Percentiles rank a stretch among this genome's conserved stretches.
phyloP scores from a whole-genome alignment of 768 basidiomycete genomes.

The Clitopilus hobsonii region DNA sequence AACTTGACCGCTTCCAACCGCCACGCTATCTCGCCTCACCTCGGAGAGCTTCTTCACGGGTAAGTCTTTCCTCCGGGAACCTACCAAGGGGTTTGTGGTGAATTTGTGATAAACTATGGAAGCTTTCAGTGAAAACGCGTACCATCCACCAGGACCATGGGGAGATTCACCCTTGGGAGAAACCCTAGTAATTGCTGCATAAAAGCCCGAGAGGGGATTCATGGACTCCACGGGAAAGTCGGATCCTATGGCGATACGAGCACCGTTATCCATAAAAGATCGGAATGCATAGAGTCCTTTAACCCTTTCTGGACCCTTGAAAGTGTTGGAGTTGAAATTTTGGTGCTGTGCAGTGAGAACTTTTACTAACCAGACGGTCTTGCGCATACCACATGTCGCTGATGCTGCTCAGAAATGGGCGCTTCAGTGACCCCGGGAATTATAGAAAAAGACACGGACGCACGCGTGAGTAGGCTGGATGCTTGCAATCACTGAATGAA shows the following conservation, averaged over 20 bases:
- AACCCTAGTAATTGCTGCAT: conserved; percentile 81
- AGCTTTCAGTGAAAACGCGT: conserved; percentile 15
- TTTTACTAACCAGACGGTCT: conserved; percentile 59
- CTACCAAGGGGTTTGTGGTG: too few relatives aligned
- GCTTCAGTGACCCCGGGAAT: neutral
- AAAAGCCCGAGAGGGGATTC: conserved; percentile 82
- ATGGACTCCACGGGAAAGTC: conserved; percentile 89
- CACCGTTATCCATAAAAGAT: conserved; percentile 58
- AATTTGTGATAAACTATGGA: neutral
- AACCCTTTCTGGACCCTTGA: conserved; percentile 76
- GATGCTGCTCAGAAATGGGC: conserved; percentile 36
- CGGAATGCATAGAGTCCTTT: conserved; percentile 87
- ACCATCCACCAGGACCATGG: conserved; percentile 83
- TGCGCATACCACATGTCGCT: conserved; percentile 92
- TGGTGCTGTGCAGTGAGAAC: neutral
- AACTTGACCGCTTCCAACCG: neutral
- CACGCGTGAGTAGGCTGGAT: conserved; percentile 88
- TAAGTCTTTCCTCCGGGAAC: conserved; percentile 80
- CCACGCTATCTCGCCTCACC: conserved; percentile 29
- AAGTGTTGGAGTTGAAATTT: conserved; percentile 4
- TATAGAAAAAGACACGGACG: conserved; percentile 21
- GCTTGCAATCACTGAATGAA: conserved; percentile 72
- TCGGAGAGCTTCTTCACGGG: conserved; percentile 71
- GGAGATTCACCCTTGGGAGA: conserved; percentile 70
- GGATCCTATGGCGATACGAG: conserved; percentile 74